Conservation (phyloP, 2,329 filamentous ascomycete species). For the Neoarthrinium moseri region DNA sequence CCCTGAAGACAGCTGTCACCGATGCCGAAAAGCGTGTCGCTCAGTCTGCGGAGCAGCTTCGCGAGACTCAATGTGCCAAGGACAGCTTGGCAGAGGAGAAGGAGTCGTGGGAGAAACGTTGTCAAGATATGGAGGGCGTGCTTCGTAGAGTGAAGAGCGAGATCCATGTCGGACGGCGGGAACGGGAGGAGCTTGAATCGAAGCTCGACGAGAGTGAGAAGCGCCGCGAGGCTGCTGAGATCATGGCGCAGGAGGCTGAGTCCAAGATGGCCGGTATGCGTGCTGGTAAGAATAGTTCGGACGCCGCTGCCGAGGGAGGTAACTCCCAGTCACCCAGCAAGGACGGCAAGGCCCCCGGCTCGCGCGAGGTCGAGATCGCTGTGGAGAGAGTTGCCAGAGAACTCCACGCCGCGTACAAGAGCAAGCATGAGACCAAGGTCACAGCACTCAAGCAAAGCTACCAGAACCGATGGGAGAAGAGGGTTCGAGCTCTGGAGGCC, state of each 20-base stretch:
- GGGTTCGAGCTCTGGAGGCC: conserved; percentile 72
- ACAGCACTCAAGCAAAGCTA: conserved; percentile 82
- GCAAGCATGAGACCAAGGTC: conserved; percentile 96
- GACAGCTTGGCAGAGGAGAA: conserved; percentile 75
- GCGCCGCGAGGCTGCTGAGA: conserved; percentile 70
- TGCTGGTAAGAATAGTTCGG: conserved; percentile 52
- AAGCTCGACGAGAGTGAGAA: conserved; percentile 77
- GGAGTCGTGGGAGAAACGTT: conserved; percentile 79
- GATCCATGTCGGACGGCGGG: conserved; percentile 73
- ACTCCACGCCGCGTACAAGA: conserved; percentile 89
- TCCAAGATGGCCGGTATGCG: conserved; percentile 74
- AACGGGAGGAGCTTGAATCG: conserved; percentile 74
- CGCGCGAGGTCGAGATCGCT: conserved; percentile 74
- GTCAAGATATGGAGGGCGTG: conserved; percentile 81
- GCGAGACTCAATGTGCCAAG: conserved; percentile 70
- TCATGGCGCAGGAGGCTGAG: conserved; percentile 73
- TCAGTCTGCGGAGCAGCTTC: conserved; percentile 77
- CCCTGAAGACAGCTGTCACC: conserved; percentile 80
- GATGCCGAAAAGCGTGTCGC: conserved; percentile 93
- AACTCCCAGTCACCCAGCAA: conserved; percentile 37
- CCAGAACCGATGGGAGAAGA: conserved; percentile 87
- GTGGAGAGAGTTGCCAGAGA: conserved; percentile 93
- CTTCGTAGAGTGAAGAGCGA: conserved; percentile 79
- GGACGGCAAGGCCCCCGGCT: conserved; percentile 27
- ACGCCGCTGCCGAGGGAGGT: conserved; percentile 22